Evolutionary conservation across 1,284 basidiomycete species (phyloP), one percentile per base, ranked within the genome.

Genomic region (Schizopora paradoxa): DNA sequence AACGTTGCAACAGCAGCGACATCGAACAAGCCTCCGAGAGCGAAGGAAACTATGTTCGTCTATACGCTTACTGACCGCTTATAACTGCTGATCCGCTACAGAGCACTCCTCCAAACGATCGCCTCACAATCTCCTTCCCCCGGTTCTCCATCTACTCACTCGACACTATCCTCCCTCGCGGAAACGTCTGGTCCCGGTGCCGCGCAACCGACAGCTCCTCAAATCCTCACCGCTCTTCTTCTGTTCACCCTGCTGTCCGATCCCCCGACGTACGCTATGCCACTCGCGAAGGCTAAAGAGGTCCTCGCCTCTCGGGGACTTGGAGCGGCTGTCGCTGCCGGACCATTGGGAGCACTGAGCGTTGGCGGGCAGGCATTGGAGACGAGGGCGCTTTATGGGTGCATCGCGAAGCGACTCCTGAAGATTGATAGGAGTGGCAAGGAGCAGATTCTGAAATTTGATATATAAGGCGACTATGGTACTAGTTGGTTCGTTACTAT

Each of bases 371-470:
- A 45, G 38, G 49, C 23, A 28, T 40, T 38, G 40, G 49, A 45
- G 48, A 78, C 75, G 13, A 68, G 76, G 42, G 73, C 79, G 7
- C 45, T 61, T 25, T 61, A 61, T 38, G 60, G 57, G n/a, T 60
- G 84, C 56, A 81, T 86, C 8, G 82, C 81, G 18, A 88, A 87
- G 64, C 70, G 82, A 47, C 62, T 88, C 41, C 59, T 88, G 49
- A 83, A 77, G 62, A 86, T 88, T 51, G 84, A 88, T 42, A 68
- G 86, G 38, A 76, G 81, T 22, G 73, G 77, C 7, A 72, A 82
- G 28, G 82, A 85, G 57, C 85, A 88, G 60, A 68, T 79, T 6
- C 82, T 87, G 18, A 73, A 73, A 52, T 87, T 86, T 59, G 77
- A 85, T 59, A 55, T 76, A 37, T 77, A 57, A 61, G 22, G 10